phyloP scores from a whole-genome alignment of 139 green algal species.

The Tetradesmus lagerheimii region DNA sequence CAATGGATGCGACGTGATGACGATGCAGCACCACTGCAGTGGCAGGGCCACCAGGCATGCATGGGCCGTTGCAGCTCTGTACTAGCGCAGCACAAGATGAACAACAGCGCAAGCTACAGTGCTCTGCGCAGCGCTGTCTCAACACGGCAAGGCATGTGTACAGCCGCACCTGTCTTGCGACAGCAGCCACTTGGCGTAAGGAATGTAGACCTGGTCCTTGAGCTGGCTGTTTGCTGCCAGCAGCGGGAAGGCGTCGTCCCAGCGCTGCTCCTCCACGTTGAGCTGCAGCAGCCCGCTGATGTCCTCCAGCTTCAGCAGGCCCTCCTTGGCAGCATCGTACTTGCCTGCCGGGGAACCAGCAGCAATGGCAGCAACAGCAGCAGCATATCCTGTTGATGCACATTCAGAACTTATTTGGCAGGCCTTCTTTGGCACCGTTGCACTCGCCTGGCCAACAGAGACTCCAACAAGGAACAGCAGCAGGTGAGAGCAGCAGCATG shows the following conservation, averaged over 20 bases:
- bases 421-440: too few relatives aligned
- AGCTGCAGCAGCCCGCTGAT: conserved; percentile 56
- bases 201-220: conserved; percentile 57
- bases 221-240: conserved; percentile 66
- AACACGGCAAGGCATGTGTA: not conserved
- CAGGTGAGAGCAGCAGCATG: too few relatives aligned
- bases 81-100: too few relatives aligned
- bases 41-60: too few relatives aligned
- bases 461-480: too few relatives aligned
- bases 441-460: too few relatives aligned
- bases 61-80: too few relatives aligned
- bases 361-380: not conserved
- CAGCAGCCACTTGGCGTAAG: conserved; percentile 78
- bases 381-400: too few relatives aligned
- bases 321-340: conserved; percentile 72
- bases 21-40: not conserved
- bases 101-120: too few relatives aligned
- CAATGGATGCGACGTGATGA: not conserved
- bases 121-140: too few relatives aligned
- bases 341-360: conserved; percentile 44
- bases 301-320: conserved; percentile 72
- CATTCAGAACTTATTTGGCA: too few relatives aligned
- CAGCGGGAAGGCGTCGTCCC: conserved; percentile 82
- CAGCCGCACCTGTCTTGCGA: conserved; percentile 54
- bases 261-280: conserved; percentile 67